Base-by-base conservation (phyloP, 345 rosid species). In the Salix exigua region DNA sequence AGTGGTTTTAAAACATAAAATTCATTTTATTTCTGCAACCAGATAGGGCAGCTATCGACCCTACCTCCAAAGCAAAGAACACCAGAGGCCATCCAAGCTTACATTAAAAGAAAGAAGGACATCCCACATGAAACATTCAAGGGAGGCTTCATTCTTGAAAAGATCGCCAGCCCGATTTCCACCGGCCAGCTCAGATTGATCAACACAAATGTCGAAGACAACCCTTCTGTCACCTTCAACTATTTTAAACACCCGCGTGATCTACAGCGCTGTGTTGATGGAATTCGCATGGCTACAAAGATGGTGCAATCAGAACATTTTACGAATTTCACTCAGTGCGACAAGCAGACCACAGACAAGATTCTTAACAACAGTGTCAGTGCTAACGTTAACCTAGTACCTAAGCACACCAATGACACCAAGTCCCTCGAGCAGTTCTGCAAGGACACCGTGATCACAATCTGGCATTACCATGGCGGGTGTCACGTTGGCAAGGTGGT, bases 391-490 rank as follows among this genome's bases (percentile, higher is more conserved):
- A 96, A 93, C 86, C 84, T 93, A 23, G 83, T 94, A 9, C 94
- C 97, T 19, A 96, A 81, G 81, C 89, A 89, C 31, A 61, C 84
- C 38, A 91, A 96, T 58, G 98, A 96, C 84, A 93, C 97, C 72
- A 81, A 83, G 87, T 96, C 94, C 44, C 68, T 96, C 25, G 94
- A 90, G 87, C 99, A 96, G 89, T 96, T 94, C 87, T 96, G 99
- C 80, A 90, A 75, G 73, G 98, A 96, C 84, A 91, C 97, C 8
- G 97, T 96, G 75, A 86, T 92, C 90, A 89, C 97, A 38, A 96
- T 96, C 42, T 96, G 98, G 99, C 99, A 96, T 55, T 96, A 90
- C 74, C 99, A 96, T 65, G 99, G 98, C 13, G 99, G 99, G 9
- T 90, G 97, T 67, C 92, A 86, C 70, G 97, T 94, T 11, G 94